Evolutionary conservation across 192 early-diverging fungal species (phyloP), one percentile per base, ranked within the genome.

Genomic region (Chytriomyces sp.): DNA sequence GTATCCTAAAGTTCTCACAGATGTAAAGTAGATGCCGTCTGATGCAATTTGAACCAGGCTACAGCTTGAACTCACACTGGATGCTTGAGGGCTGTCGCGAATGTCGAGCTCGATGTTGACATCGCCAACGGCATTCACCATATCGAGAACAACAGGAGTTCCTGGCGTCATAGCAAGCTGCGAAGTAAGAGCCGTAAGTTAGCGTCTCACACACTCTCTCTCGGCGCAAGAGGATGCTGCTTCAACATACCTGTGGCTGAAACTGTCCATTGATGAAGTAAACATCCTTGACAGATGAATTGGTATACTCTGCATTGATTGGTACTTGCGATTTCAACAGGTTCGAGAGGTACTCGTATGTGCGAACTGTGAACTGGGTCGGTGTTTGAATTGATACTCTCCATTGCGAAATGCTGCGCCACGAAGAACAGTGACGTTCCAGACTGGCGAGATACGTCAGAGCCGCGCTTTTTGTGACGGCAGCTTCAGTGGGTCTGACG

Each of bases 211-310:
- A 3, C 35, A 1, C 4, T 35, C 35, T 35, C 35, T 35, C 35
- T 35, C 35, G 35, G 35, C 4, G 35, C 35, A 35, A 35, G n/a
- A 35, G 1, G 35, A 35, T 35, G 4, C 35, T 35, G 4, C 35
- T 35, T 35, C 35, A 35, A 35, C 0, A 35, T 35, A 35, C 35
- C 35, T 35, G 18, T n/a, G 63, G 63, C 26, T 64, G 63, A 5
- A 64, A 64, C 26, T 64, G 63, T 23, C 63, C 63, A 64, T 64
- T 64, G 20, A 64, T 26, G 3, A 64, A 23, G 63, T 64, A 64
- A n/a, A 64, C 7, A 3, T 64, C 63, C 28, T 64, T 16, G 1
- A 24, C 18, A 26, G 63, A 23, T 3, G 63, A 64, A 26, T 64
- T 28, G 10, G 63, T 6, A 26, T 23, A 64, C n/a, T 13, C 28